Percentiles rank a stretch among this genome's conserved stretches.
These are phyloP conservation scores for Aspergillus hortae DNA, from an alignment of 2,329 filamentous ascomycete genomes.

Conservation along the genomic window DNA sequence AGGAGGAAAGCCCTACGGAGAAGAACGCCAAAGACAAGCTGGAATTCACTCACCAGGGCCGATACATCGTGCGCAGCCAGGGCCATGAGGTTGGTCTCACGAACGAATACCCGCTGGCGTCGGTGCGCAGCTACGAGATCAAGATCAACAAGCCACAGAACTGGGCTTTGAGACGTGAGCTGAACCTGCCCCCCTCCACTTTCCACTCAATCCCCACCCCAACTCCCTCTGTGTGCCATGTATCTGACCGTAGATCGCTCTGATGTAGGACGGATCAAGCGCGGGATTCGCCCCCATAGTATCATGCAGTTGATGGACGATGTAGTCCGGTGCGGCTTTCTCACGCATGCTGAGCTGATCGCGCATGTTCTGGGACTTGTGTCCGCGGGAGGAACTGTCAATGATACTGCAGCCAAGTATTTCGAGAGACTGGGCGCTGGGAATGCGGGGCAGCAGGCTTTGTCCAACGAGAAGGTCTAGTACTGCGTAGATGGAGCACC, in stretches of 20 bases:
- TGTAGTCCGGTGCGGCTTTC: constrained; percentile 8
- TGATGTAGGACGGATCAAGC: constrained; percentile 7
- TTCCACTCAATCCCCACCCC: neutral
- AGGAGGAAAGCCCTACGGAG: neutral
- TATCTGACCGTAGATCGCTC: neutral
- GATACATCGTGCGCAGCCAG: constrained; percentile 1
- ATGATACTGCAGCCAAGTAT: constrained; percentile 8
- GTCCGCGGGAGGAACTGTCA: constrained; percentile 1
- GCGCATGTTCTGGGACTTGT: constrained; percentile 6
- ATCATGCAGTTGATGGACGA: constrained; percentile 7
- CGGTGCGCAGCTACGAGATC: constrained; percentile 1
- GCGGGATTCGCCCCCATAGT: constrained; percentile 7
- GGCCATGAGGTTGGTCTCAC: constrained; percentile 8
- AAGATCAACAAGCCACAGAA: constrained; percentile 9
- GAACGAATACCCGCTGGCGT: constrained; percentile 5
- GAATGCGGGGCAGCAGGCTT: constrained; percentile 1
- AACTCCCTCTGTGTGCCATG: neutral
- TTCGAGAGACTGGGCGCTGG: constrained; percentile 4
- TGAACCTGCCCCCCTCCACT: neutral
- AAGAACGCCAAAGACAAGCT: neutral
- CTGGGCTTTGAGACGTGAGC: constrained; percentile 4
- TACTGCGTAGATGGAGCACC: too few relatives aligned
- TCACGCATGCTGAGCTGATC: constrained; percentile 8
- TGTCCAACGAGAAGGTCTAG: constrained; percentile 9
- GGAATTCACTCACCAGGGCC: neutral